Evolutionary conservation across 352 stramenopile species (phyloP), one percentile per base, ranked within the genome.

Genomic region (Phytophthora ramorum): DNA sequence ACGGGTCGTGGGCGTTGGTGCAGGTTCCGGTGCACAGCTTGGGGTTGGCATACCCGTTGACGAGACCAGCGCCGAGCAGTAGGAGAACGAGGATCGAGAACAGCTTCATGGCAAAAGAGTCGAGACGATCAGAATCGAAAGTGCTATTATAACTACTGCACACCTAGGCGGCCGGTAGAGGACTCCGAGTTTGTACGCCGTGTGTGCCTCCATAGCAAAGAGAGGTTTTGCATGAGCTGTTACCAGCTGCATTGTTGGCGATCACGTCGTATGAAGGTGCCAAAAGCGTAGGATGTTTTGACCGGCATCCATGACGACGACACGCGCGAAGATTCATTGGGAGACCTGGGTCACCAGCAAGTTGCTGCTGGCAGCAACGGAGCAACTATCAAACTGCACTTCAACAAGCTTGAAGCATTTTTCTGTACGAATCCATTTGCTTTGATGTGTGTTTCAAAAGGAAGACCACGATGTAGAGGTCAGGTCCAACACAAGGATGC

Each of bases 1-100:
- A 76, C 10, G 78, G 76, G 37, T 87, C 76, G 57, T 87, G 78
- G 1, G 76, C 64, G 26, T 87, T 85, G 37, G 61, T 74, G 35
- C 69, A 78, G 35, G 58, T 64, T 7, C 70, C 70, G 26, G 56
- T 58, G 35, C 70, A 78, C 12, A 41, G 40, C 45, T 67, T 43
- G 0, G 70, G 66, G 17, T 61, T 73, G 12, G 66, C 35, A 24
- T 75, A 72, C 13, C 59, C 66, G 44, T 22, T 51, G 8, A 63
- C 62, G 13, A 69, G 22, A 8, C 24, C 13, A 19, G 55, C 30
- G 6, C 71, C 35, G 12, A 75, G 19, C 28, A 75, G 32, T 2
- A 55, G 19, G 3, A 70, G 50, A 20, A 37, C 38, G 44, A 63
- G 17, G 38, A 66, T 50, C 0, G 45, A 50, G 38, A 44, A 14